Conservation (phyloP, 2,329 filamentous ascomycete genomes). For the Colletotrichum salicis region DNA sequence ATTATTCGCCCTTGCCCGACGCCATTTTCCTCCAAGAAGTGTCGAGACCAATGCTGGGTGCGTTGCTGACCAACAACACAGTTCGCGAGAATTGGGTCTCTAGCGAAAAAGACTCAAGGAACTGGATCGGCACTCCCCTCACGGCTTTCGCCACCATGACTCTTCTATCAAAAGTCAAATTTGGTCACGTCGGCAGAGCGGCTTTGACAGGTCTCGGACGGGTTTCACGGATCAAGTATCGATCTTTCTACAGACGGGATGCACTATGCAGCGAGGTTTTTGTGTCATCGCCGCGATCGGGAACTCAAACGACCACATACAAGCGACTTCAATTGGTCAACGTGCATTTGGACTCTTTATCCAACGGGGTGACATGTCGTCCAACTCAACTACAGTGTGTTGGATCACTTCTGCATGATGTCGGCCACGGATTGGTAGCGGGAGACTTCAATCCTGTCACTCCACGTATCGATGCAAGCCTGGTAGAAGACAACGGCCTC, state of each 20-base stretch:
- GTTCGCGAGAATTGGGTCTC: conserved; percentile 44
- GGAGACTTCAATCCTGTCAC: conserved; percentile 54
- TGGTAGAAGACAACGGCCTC: conserved; percentile 46
- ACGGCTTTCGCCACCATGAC: conserved; percentile 41
- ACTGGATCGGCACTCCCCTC: conserved; percentile 36
- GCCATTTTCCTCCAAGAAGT: conserved; percentile 51
- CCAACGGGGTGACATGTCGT: conserved; percentile 42
- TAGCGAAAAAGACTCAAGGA: conserved; percentile 42
- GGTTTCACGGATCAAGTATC: conserved; percentile 45
- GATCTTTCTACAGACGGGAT: conserved; percentile 45
- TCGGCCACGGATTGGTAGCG: conserved; percentile 47
- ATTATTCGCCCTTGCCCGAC: conserved; percentile 37
- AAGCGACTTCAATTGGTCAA: conserved; percentile 46
- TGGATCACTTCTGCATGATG: conserved; percentile 40
- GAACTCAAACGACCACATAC: conserved; percentile 2
- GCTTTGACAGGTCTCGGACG: conserved; percentile 39
- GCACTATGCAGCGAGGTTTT: conserved; percentile 50
- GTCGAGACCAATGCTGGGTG: conserved; percentile 37
- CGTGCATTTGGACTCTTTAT: conserved; percentile 51
- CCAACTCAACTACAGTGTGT: conserved; percentile 44
- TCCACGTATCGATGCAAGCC: conserved; percentile 43
- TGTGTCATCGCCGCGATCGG: conserved; percentile 26
- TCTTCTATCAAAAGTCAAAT: conserved; percentile 43
- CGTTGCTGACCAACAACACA: conserved; percentile 40
- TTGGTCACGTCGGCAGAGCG: conserved; percentile 13